Evolutionary conservation across 495 filamentous ascomycete species (phyloP), one percentile per base, ranked within the genome.

Genomic region (Pyronema omphalodes): DNA sequence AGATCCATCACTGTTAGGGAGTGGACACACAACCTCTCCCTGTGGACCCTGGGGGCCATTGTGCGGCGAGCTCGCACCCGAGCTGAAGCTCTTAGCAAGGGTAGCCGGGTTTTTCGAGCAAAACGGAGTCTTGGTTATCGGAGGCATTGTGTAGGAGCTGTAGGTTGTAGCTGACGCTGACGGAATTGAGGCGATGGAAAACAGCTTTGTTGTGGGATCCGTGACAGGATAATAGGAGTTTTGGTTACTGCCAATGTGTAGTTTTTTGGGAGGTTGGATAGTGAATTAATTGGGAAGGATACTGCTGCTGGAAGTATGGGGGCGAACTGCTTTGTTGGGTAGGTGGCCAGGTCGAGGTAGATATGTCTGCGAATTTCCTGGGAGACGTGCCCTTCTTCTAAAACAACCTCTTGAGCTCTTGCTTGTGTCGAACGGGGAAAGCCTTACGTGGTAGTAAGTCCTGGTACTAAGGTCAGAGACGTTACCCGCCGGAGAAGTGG

Each of bases 1-100:
- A 61, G 91, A 93, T 62, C 87, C 86, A 78, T 98, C 91, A 56
- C 93, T 87, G 67, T 94, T 95, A 64, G 80, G 81, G 72, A 98
- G 71, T 57, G 91, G 91, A 74, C 91, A 98, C 56, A 95, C 86
- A 59, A 98, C 89, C 69, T 95, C 91, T 15, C 61, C 62, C 52
- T 54, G 53, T 17, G 52, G 44, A 19, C 58, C 55, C 35, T 55
- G 56, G 3, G 56, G 51, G n/a, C 58, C 46, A 41, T 59, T 62
- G 29, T 59, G 55, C 11, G 54, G 60, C 9, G 54, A 45, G 33
- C 53, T 55, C 9, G 54, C 60, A 43, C 52, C 37, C 15, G 50
- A 40, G 33, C 48, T 23, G 14, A 64, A 53, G 18, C 58, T 64
- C 55, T 64, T 64, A 7, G 57, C 61, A 33, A 63, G 51, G 9